Conservation (phyloP, 371 early-diverging fungal genomes). For the Mucor racemosus region DNA sequence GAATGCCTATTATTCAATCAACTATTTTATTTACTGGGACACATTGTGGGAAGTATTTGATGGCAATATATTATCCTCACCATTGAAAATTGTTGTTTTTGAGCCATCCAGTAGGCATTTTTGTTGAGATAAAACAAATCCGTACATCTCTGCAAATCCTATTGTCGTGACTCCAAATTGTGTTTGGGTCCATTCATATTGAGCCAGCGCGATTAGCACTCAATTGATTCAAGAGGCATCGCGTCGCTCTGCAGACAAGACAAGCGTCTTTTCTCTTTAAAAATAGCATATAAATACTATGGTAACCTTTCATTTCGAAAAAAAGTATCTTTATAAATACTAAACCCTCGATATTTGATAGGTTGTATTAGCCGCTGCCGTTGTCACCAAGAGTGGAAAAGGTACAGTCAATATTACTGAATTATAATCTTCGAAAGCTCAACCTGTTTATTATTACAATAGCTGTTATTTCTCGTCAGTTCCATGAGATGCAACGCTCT, state of each 20-base stretch:
- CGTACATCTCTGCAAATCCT: not conserved
- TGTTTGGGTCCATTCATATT: slow-evolving; percentile 4
- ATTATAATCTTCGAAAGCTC: not conserved
- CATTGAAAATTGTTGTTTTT: too few species aligned
- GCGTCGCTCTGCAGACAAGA: not conserved
- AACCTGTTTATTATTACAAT: slow-evolving; percentile 10
- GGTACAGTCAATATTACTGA: slow-evolving; percentile 54
- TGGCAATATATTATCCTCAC: too few species aligned
- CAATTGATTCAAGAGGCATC: not conserved
- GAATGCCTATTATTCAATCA: too few species aligned
- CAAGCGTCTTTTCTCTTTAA: slow-evolving; percentile 4
- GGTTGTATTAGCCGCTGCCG: slow-evolving; percentile 88
- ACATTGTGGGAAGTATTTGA: too few species aligned
- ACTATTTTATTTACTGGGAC: too few species aligned
- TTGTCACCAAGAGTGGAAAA: slow-evolving; percentile 94
- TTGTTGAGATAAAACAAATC: not conserved
- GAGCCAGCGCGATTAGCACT: slow-evolving; percentile 3
- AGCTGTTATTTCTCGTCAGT: slow-evolving; percentile 97
- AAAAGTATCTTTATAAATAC: not conserved
- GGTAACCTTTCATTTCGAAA: not conserved
- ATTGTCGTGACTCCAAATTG: not conserved
- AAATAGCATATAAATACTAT: slow-evolving; percentile 1
- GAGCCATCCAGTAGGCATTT: not conserved
- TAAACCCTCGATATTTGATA: slow-evolving; percentile 17
- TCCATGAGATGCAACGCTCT: slow-evolving; percentile 94